These are phyloP conservation scores for Cladosporium sp. DNA, from an alignment of 2,329 filamentous ascomycete species.

Conservation along the genomic window DNA sequence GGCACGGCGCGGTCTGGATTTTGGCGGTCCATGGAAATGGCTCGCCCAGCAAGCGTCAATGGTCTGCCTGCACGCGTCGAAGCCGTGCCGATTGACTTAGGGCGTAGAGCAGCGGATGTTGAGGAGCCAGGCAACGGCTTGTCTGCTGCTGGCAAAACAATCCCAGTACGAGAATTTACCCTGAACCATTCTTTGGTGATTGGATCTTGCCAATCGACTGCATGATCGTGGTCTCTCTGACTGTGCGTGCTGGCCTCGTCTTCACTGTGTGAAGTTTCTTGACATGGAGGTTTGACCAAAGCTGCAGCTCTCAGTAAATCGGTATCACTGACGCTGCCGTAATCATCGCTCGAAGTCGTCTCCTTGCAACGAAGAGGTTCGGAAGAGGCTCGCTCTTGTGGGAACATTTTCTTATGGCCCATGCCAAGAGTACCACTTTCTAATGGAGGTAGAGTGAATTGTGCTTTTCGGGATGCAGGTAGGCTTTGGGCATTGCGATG, in stretches of 20 bases:
- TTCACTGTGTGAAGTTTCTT: background rate
- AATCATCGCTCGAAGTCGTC: conserved; percentile 23
- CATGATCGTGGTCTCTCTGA: conserved; percentile 26
- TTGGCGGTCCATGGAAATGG: background rate
- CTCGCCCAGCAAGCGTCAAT: conserved; percentile 30
- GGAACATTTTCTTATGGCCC: background rate
- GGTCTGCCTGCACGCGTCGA: conserved; percentile 26
- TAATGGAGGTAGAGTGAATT: conserved; percentile 5
- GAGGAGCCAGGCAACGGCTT: too few species aligned
- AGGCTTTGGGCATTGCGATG: too few species aligned
- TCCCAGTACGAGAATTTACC: conserved; percentile 55
- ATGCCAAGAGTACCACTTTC: conserved; percentile 11
- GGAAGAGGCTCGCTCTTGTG: background rate
- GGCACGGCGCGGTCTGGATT: background rate
- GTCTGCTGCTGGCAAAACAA: conserved; percentile 23
- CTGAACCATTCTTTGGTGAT: conserved; percentile 47
- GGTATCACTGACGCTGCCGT: conserved; percentile 23
- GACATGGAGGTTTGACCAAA: background rate
- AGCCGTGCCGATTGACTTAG: conserved; percentile 16
- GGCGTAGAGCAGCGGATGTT: too few species aligned
- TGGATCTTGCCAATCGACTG: conserved; percentile 58
- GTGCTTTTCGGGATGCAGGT: too few species aligned
- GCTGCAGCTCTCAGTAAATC: conserved; percentile 15
- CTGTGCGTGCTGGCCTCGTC: background rate
- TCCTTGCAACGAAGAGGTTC: too few species aligned